These are phyloP conservation scores for Globisporangium cylindrosporum DNA, from an alignment of 352 stramenopile species.

Conservation along the genomic window DNA sequence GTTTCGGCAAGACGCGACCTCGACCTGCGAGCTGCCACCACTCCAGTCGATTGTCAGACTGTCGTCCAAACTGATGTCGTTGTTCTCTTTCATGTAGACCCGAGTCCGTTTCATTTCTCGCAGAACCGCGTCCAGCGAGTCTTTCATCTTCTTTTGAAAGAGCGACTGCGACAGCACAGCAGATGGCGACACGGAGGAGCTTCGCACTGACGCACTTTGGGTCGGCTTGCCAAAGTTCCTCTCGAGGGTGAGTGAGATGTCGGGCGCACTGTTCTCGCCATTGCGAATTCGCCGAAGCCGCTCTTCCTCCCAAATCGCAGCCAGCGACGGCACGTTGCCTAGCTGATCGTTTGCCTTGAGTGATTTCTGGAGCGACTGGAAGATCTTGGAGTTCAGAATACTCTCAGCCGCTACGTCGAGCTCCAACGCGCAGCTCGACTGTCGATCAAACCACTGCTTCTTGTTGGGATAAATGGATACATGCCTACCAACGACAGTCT, in stretches of 20 bases:
- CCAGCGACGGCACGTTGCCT: constrained; percentile 72
- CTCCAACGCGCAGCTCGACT: constrained; percentile 72
- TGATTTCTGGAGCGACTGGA: constrained; percentile 43
- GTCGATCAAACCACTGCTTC: constrained; percentile 59
- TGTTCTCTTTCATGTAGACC: not conserved
- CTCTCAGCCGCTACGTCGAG: constrained; percentile 60
- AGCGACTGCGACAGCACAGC: constrained; percentile 78
- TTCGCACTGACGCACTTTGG: constrained; percentile 27
- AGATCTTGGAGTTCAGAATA: constrained; percentile 64
- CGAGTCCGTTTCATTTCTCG: constrained; percentile 33
- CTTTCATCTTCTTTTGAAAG: constrained; percentile 77
- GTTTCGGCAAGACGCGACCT: constrained; percentile 36
- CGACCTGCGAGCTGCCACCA: constrained; percentile 8
- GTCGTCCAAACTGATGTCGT: constrained; percentile 11
- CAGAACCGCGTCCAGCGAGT: constrained; percentile 58
- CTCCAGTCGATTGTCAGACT: constrained; percentile 13
- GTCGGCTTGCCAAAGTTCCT: constrained; percentile 29
- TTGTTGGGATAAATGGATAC: constrained; percentile 27
- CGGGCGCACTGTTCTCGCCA: constrained; percentile 46
- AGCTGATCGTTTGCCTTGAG: constrained; percentile 37
- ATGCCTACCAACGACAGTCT: constrained; percentile 24
- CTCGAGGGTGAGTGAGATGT: constrained; percentile 51
- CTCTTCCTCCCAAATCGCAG: constrained; percentile 86
- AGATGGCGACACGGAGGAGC: constrained; percentile 18
- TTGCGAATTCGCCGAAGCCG: constrained; percentile 44